Evolutionary conservation across 2,329 filamentous ascomycete species (phyloP), one percentile per base, ranked within the genome.

Genomic region (Dothideomycetes sp.): DNA sequence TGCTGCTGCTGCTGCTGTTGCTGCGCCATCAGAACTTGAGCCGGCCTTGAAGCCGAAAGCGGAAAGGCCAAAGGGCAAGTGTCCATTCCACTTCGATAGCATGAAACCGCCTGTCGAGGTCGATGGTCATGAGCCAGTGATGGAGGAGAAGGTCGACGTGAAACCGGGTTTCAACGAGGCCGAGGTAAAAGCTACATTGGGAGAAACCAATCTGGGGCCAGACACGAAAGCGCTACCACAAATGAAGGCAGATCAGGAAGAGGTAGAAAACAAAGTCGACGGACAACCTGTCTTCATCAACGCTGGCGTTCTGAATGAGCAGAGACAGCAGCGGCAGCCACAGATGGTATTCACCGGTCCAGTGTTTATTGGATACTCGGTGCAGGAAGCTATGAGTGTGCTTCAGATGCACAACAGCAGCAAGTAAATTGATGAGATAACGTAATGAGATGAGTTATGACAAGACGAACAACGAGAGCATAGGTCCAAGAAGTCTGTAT

Each of bases 341-440:
- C 80, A 82, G 51, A 82, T 95, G 74, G 70, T 93, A 0, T 94
- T 95, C 56, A 94, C 84, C 7, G 89, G 89, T 0, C 89, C 89
- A 0, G 87, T 95, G 0, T 95, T 95, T 55, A 85, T 96, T 52
- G 89, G 89, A 0, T 95, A 94, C 54, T 78, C 82, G 8, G 74
- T 86, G 46, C 84, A 93, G 45, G 80, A 93, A 57, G 83, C 84
- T n/a, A 74, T 84, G 17, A 70, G 76, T 41, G 72, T 93, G 37
- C 73, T 93, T 67, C 78, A 82, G 50, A 52, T 54, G 10, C n/a
- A n/a, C 15, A 30, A 29, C 28, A 43, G 18, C 24, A 28, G 8
- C 18, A n/a, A 31, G 3, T 31, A 42, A 24, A 36, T 10, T 42
- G 25, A 31, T 12, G 32, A 42, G 25, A n/a, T 16, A 42, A 34